Evolutionary conservation across 179 eudicot species (phyloP), one percentile per base, ranked within the genome.

Genomic region (Camellia oleifera): DNA sequence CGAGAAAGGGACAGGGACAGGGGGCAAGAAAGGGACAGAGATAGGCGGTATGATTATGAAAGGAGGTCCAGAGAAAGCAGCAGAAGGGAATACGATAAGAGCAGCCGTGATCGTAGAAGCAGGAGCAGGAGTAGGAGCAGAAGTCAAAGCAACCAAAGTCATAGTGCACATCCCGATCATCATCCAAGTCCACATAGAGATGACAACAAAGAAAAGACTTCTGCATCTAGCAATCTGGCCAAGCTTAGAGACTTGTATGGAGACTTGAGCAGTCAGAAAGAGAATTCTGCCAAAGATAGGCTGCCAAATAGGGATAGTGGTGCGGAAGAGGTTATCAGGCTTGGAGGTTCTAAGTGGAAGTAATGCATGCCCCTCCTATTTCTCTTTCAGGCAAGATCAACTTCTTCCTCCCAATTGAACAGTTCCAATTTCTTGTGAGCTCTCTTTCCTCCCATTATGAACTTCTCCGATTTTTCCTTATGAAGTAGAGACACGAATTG

Each of bases 171-270:
- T 40, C 72, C 69, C 78, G 92, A 88, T 69, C 81, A 45, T 74
- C 86, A 83, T 72, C 74, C 85, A 0, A 87, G 90, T 80, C 85
- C 91, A n/a, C 88, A 75, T 11, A 80, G 79, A 69, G 92, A 89
- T 69, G 86, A 20, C 20, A 75, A 77, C 81, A 91, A 86, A 81
- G 94, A 94, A 8, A 92, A 80, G 84, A 82, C 88, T 63, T 72
- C 88, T 17, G 85, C 82, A 1, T 88, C 99, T 4, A 91, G 90
- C 84, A 95, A 95, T 83, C 83, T 95, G 77, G 98, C 98, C 3
- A 95, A 95, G 87, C 97, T 95, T 56, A 90, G 84, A 80, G 99
- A 94, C 80, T 57, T 94, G 54, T 95, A 92, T 69, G 99, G 99
- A 58, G 97, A 94, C 77, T 76, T 90, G 75, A 84, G 89, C 77